Conservation (phyloP, 768 basidiomycete genomes). For the Asterophora lycoperdoides region DNA sequence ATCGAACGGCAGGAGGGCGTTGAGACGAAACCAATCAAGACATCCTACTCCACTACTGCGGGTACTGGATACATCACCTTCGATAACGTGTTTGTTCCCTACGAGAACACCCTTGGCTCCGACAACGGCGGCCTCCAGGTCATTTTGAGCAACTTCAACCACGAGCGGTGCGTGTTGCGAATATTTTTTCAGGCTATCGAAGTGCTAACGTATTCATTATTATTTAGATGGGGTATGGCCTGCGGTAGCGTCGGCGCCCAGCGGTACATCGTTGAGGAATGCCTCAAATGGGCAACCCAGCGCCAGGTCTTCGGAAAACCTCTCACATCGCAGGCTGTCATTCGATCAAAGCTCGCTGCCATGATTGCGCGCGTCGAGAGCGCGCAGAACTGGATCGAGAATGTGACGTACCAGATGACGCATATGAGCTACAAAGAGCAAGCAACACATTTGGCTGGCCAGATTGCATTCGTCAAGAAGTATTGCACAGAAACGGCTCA, state of each 20-base stretch:
- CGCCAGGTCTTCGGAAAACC: constrained; percentile 90
- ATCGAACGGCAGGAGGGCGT: constrained; percentile 49
- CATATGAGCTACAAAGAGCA: constrained; percentile 84
- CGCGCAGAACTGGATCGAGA: constrained; percentile 77
- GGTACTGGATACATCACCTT: constrained; percentile 59
- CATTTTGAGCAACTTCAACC: constrained; percentile 75
- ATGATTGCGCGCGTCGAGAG: constrained; percentile 77
- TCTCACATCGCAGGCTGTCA: constrained; percentile 75
- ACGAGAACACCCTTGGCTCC: constrained; percentile 62
- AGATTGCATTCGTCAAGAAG: constrained; percentile 70
- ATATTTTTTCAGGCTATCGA: too few relatives aligned
- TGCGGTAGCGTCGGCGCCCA: constrained; percentile 30
- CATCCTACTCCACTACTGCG: constrained; percentile 46
- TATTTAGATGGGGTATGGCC: constrained; percentile 15
- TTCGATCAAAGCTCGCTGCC: constrained; percentile 77
- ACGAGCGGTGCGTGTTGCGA: constrained; percentile 67
- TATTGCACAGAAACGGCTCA: constrained; percentile 51
- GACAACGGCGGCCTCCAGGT: constrained; percentile 49
- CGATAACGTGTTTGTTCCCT: constrained; percentile 61
- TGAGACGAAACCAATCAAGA: constrained; percentile 65
- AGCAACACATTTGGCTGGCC: constrained; percentile 65
- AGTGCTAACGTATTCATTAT: background rate
- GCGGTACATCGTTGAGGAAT: constrained; percentile 68
- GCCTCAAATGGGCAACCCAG: constrained; percentile 83
- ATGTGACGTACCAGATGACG: constrained; percentile 81